Evolutionary conservation across 768 basidiomycete genomes (phyloP).

Genomic region (Hydnum rufescens): DNA sequence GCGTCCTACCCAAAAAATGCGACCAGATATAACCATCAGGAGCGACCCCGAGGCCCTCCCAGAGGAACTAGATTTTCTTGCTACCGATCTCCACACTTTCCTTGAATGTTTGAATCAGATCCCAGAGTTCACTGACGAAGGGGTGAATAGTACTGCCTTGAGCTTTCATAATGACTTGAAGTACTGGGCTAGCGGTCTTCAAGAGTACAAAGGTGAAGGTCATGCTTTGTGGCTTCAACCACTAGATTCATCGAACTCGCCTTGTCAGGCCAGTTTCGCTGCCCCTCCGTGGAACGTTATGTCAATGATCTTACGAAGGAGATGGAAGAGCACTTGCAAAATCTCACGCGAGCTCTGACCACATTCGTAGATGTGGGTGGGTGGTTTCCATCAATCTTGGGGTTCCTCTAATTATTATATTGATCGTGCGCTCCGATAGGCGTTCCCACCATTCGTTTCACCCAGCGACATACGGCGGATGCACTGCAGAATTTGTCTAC

Average conservation of each 20-base stretch:
- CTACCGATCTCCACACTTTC: constrained; percentile 48
- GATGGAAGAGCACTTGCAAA: constrained; percentile 55
- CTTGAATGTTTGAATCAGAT: constrained; percentile 56
- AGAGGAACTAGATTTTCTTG: constrained; percentile 38
- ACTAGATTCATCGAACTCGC: constrained; percentile 5
- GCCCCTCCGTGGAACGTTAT: constrained; percentile 52
- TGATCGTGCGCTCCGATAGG: constrained; percentile 21
- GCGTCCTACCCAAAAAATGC: not conserved
- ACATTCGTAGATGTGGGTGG: constrained; percentile 60
- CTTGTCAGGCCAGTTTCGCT: constrained; percentile 42
- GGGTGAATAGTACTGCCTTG: constrained; percentile 42
- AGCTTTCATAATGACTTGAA: constrained; percentile 52
- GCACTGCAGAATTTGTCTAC: constrained; percentile 8
- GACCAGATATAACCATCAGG: not conserved
- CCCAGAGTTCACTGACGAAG: constrained; percentile 50
- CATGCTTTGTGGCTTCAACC: not conserved
- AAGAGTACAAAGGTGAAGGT: constrained; percentile 35
- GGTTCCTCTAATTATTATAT: not conserved
- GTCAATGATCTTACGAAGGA: constrained; percentile 45
- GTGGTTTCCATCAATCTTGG: not conserved
- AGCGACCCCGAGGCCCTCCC: constrained; percentile 49
- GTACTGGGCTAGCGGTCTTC: constrained; percentile 61
- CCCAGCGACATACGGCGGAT: constrained; percentile 5
- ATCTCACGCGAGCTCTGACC: constrained; percentile 42
- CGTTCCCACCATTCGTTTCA: constrained; percentile 44